Evolutionary conservation across 306 rosid species (phyloP).

Genomic region (Echinosophora koreensis): DNA sequence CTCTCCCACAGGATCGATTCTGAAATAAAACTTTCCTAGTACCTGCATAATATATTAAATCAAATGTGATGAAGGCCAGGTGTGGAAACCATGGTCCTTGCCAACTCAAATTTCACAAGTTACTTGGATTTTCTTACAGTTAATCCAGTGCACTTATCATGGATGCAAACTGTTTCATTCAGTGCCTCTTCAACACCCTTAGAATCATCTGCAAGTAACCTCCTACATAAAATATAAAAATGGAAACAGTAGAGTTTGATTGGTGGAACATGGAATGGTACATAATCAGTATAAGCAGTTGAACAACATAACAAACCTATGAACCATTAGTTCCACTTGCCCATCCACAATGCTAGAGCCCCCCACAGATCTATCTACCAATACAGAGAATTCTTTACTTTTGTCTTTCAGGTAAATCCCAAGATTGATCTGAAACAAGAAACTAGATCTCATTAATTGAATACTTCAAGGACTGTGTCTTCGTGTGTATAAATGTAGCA

Average conservation of each 20-base stretch:
- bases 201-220: conserved; percentile 77
- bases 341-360: conserved; percentile 88
- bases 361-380: conserved; percentile 86
- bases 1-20: conserved; percentile 82
- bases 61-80: conserved; percentile 4
- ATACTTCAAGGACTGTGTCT: conserved; percentile 12
- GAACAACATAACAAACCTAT: conserved; percentile 62
- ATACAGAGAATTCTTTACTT: conserved; percentile 68
- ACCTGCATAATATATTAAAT: conserved; percentile 57
- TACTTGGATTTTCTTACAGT: conserved; percentile 61
- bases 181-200: conserved; percentile 91
- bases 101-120: conserved; percentile 15
- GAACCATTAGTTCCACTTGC: conserved; percentile 84
- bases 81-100: conserved; percentile 30
- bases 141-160: conserved; percentile 72
- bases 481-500: background rate
- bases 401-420: conserved; percentile 73
- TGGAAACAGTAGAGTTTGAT: conserved; percentile 16
- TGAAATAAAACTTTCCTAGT: conserved; percentile 78
- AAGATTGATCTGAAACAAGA: conserved; percentile 71
- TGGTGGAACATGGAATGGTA: background rate
- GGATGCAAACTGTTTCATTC: conserved; percentile 83
- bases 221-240: conserved; percentile 58
- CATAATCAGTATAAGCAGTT: conserved; percentile 19
- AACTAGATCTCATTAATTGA: conserved; percentile 33